phyloP scores from a whole-genome alignment of 495 filamentous ascomycete species.

The Eremomyces bilateralis region DNA sequence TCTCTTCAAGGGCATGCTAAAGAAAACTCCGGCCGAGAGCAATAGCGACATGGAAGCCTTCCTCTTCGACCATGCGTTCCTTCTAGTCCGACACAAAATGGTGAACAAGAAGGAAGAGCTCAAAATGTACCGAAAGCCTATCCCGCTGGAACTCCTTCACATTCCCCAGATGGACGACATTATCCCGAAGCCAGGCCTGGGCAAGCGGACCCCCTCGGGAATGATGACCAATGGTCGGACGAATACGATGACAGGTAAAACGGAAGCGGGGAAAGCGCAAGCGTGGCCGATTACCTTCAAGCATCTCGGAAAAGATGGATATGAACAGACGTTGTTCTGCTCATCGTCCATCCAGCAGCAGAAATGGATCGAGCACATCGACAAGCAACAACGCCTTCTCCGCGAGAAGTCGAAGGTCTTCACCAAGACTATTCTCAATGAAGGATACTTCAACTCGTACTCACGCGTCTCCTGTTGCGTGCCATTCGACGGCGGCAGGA shows the following conservation, averaged over 20 bases:
- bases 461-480: conserved; percentile 87
- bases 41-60: conserved; percentile 72
- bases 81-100: conserved; percentile 68
- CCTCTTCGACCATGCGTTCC: conserved; percentile 86
- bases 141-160: conserved; percentile 79
- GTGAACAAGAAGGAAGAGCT: conserved; percentile 87
- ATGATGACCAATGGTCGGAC: conserved; percentile 50
- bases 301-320: conserved; percentile 90
- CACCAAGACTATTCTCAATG: conserved; percentile 67
- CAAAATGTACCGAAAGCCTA: conserved; percentile 85
- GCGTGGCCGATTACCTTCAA: conserved; percentile 94
- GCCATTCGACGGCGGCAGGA: conserved; percentile 79
- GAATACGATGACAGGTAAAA: conserved; percentile 11
- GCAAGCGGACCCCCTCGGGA: conserved; percentile 75
- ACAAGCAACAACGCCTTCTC: conserved; percentile 67
- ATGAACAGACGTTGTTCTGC: conserved; percentile 80
- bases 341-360: conserved; percentile 54
- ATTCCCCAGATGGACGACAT: conserved; percentile 96
- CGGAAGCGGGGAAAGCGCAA: conserved; percentile 33
- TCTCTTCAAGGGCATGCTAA: conserved; percentile 76
- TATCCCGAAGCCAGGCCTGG: conserved; percentile 55
- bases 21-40: conserved; percentile 72
- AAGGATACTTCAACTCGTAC: conserved; percentile 56
- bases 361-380: conserved; percentile 94
- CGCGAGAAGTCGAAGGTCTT: conserved; percentile 80